Percentiles rank a stretch among this genome's conserved stretches.
phyloP scores from a whole-genome alignment of 1,139 yeast genomes.

The Scheffersomyces titani region DNA sequence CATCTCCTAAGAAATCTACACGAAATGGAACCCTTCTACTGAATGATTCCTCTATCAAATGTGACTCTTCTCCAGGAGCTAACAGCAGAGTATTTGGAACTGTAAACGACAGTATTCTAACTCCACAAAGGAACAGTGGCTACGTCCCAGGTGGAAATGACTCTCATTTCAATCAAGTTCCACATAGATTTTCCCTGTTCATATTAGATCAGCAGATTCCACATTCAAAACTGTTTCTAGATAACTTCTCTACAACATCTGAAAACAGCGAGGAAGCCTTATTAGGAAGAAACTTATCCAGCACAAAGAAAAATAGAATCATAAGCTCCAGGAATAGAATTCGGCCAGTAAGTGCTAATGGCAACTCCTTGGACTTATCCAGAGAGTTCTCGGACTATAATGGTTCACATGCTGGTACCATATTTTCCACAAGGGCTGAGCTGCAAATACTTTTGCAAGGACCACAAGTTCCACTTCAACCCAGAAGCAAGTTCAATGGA shows the following conservation, averaged over 20 bases:
- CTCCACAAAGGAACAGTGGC: background rate
- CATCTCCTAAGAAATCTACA: conserved; percentile 8
- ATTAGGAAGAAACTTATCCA: conserved; percentile 6
- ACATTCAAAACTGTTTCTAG: conserved; percentile 23
- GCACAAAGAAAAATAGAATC: conserved; percentile 1
- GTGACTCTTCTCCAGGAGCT: background rate
- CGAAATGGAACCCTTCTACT: background rate
- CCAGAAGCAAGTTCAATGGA: background rate
- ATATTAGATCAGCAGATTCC: conserved; percentile 40
- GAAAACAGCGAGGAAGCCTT: conserved; percentile 20
- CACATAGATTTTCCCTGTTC: conserved; percentile 44
- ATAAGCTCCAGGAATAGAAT: background rate
- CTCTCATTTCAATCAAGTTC: conserved; percentile 33
- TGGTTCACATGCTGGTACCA: conserved; percentile 47
- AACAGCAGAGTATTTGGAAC: background rate
- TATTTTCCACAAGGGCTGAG: conserved; percentile 40
- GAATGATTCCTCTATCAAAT: background rate
- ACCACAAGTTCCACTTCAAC: conserved; percentile 3
- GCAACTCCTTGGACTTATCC: conserved; percentile 8
- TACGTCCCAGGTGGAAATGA: background rate
- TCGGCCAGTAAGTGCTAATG: conserved; percentile 1
- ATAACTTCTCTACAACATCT: conserved; percentile 29
- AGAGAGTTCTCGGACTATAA: conserved; percentile 37
- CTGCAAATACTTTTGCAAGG: conserved; percentile 3
- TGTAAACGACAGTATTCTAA: background rate